phyloP scores from a whole-genome alignment of 768 basidiomycete species.

The Mycena venus region DNA sequence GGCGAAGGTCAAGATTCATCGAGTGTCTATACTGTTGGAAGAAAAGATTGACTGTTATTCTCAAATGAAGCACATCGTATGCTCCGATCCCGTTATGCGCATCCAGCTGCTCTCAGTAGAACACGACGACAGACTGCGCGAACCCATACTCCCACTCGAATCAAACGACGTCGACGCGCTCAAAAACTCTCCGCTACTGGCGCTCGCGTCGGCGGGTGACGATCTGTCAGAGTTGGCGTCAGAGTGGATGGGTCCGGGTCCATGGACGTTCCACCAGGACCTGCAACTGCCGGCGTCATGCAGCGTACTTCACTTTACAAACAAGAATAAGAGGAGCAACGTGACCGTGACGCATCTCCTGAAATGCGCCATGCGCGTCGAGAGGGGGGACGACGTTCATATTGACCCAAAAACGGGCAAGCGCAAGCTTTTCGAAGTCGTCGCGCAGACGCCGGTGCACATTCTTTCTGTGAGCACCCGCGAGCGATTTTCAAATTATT shows the following conservation, averaged over 20 bases:
- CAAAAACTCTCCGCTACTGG: constrained; percentile 74
- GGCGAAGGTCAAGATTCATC: constrained; percentile 85
- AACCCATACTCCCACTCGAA: constrained; percentile 83
- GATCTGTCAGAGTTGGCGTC: constrained; percentile 71
- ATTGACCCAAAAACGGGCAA: constrained; percentile 76
- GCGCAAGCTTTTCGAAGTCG: constrained; percentile 88
- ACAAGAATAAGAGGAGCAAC: constrained; percentile 81
- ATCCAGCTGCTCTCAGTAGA: constrained; percentile 75
- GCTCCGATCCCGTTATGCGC: constrained; percentile 75
- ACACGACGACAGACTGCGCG: constrained; percentile 62
- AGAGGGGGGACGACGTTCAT: constrained; percentile 79
- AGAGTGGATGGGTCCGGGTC: constrained; percentile 81
- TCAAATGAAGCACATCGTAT: constrained; percentile 72
- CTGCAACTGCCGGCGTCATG: constrained; percentile 80
- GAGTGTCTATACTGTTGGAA: constrained; percentile 82
- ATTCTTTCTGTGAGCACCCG: constrained; percentile 86
- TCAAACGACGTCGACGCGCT: constrained; percentile 77
- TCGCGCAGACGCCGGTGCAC: constrained; percentile 87
- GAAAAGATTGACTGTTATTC: constrained; percentile 88
- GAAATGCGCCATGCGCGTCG: constrained; percentile 86
- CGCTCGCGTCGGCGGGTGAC: constrained; percentile 60
- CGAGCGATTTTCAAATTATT: too few species aligned
- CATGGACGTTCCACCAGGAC: constrained; percentile 85
- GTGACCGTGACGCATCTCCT: constrained; percentile 82
- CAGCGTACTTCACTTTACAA: constrained; percentile 77